Percentiles rank a stretch among this genome's conserved stretches.
Evolutionary conservation across 2,329 filamentous ascomycete genomes (phyloP).

Genomic region (Hypomyces rosellus): DNA sequence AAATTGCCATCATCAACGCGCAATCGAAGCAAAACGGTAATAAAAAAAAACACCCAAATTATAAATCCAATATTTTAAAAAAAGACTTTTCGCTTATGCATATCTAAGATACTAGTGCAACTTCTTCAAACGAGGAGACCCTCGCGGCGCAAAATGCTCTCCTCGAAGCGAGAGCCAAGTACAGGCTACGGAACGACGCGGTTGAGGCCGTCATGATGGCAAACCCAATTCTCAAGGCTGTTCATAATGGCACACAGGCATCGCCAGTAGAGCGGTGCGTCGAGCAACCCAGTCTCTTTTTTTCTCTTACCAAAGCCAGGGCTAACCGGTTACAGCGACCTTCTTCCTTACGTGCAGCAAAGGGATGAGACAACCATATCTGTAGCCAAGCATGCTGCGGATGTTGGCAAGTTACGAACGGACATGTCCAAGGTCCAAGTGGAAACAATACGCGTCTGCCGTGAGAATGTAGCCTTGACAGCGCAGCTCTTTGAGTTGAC

Average conservation of each 20-base stretch:
- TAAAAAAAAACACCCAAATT: neutral
- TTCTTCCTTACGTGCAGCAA: slow-evolving; percentile 58
- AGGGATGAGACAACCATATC: slow-evolving; percentile 62
- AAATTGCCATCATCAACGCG: slow-evolving; percentile 60
- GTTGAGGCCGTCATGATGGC: slow-evolving; percentile 63
- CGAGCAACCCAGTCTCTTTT: neutral
- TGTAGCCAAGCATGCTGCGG: slow-evolving; percentile 53
- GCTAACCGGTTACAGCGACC: slow-evolving; percentile 42
- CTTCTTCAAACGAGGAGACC: slow-evolving; percentile 41
- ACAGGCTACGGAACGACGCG: slow-evolving; percentile 63
- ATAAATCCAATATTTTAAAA: neutral
- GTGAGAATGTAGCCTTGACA: slow-evolving; percentile 58
- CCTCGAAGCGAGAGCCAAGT: slow-evolving; percentile 63
- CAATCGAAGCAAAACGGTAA: slow-evolving; percentile 33
- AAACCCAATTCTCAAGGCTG: slow-evolving; percentile 70
- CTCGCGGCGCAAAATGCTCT: slow-evolving; percentile 57
- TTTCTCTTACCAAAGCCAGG: neutral
- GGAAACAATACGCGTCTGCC: slow-evolving; percentile 49
- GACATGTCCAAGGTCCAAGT: slow-evolving; percentile 52
- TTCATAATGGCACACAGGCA: slow-evolving; percentile 61
- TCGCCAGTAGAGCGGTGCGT: slow-evolving; percentile 62
- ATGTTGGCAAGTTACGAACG: slow-evolving; percentile 44
- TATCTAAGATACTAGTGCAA: slow-evolving; percentile 2
- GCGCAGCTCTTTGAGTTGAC: slow-evolving; percentile 57
- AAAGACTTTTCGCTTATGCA: neutral